Base-by-base conservation (phyloP, 2,329 filamentous ascomycete species). In the Tolypocladium tundrense region DNA sequence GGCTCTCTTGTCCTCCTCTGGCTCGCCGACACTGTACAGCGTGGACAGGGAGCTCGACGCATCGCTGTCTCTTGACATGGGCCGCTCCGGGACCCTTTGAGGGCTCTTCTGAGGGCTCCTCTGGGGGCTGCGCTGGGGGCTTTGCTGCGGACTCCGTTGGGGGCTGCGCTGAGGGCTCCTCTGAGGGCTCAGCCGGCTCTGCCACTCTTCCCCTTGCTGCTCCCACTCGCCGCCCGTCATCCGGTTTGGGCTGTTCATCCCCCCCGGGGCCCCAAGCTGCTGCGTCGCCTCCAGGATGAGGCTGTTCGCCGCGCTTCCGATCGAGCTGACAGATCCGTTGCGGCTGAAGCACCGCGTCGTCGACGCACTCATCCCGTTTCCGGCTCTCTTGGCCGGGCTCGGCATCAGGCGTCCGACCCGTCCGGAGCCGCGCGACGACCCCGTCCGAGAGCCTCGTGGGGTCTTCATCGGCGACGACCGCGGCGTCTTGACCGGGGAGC, bases 11-110 rank as follows among this genome's bases (percentile, higher is more conserved):
- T 69, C 69, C 8, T 76, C 73, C 10, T 77, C 73, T 1, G 72
- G 69, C 56, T 82, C 79, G 37, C 80, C 79, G 53, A 77, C 78
- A 59, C 80, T 83, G 61, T 83, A 82, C 6, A 84, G 66, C 0
- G 81, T 84, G 4, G 81, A 84, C 6, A 84, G 69, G 2, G 79
- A 77, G 43, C 79, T 83, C 0, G 79, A 82, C 16, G 73, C 69
- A 10, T 78, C 72, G 60, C 77, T 81, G 4, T 73, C 70, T 4
- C 66, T 58, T 0, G 76, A 78, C 5, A 55, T 58, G n/a, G 66
- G 67, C 57, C 67, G 60, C 19, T 64, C 59, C 0, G 62, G 62
- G 1, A 45, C 58, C 27, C 61, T 56, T 27, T 57, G 57, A 11
- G 59, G 59, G 14, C 61, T 60, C n/a, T 65, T 55, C 52, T 65